phyloP scores from a whole-genome alignment of 257 asterid species.

The Marsdenia floribunda region DNA sequence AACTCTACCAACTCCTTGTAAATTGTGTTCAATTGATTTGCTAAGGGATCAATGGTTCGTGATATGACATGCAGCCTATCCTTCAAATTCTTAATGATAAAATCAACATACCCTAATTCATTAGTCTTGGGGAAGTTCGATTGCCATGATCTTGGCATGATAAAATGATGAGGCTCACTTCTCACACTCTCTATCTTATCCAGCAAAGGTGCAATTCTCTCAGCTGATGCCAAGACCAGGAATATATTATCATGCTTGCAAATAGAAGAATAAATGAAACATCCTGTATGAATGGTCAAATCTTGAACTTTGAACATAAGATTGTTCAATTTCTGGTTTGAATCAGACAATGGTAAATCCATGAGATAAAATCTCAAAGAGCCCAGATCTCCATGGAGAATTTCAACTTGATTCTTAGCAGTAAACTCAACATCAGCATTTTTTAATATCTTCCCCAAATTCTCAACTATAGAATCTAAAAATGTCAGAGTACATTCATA shows the following conservation, averaged over 20 bases:
- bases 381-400: not conserved
- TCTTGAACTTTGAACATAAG: not conserved
- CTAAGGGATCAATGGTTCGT: not conserved
- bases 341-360: conserved; percentile 1
- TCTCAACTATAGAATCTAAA: not conserved
- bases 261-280: not conserved
- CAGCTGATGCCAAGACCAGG: not conserved
- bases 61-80: not conserved
- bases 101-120: not conserved
- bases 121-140: not conserved
- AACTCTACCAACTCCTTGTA: not conserved
- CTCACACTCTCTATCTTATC: not conserved
- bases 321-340: not conserved
- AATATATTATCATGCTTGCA: not conserved
- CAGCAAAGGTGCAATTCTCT: not conserved
- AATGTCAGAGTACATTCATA: not conserved
- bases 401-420: not conserved
- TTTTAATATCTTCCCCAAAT: not conserved
- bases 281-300: not conserved
- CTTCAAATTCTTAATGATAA: not conserved
- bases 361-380: not conserved
- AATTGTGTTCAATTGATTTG: not conserved
- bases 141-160: not conserved
- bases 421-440: not conserved
- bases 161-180: not conserved